Evolutionary conservation across 1,284 basidiomycete species (phyloP).

Genomic region (Fomitopsis schrenkii): DNA sequence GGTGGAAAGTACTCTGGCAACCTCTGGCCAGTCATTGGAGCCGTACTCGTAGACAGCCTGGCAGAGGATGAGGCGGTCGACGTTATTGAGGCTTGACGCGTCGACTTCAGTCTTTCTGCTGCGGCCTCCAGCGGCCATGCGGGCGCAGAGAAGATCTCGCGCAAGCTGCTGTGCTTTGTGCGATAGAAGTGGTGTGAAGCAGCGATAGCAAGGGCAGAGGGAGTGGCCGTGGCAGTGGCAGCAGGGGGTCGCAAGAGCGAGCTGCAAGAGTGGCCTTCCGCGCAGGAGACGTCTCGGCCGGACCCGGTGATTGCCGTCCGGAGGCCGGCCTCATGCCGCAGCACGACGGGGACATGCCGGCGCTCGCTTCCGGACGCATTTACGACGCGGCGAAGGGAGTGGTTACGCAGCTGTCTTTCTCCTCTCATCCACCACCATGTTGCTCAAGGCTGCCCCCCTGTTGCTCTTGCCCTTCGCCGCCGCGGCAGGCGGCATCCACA

Average conservation of each 20-base stretch:
- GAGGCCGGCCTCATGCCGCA: not conserved
- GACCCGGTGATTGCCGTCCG: not conserved
- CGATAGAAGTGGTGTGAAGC: not conserved
- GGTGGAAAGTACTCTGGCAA: conserved; percentile 62
- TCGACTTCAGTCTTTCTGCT: conserved; percentile 15
- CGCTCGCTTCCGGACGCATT: not conserved
- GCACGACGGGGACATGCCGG: not conserved
- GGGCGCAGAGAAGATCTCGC: conserved; percentile 4
- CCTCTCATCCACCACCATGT: conserved; percentile 57
- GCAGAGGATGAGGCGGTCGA: conserved; percentile 73
- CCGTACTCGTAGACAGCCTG: conserved; percentile 86
- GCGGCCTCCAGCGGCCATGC: conserved; percentile 6
- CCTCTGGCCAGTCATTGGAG: conserved; percentile 64
- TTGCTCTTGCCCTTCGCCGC: conserved; percentile 68
- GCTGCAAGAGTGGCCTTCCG: not conserved
- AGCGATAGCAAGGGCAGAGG: not conserved
- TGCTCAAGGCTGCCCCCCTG: conserved; percentile 52
- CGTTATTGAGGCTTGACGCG: conserved; percentile 34
- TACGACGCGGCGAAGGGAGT: not conserved
- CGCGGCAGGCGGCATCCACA: conserved; percentile 70
- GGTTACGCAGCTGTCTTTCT: conserved; percentile 10
- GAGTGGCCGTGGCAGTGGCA: not conserved
- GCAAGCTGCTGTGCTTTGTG: not conserved
- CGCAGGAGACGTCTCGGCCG: not conserved
- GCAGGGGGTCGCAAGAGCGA: not conserved